Evolutionary conservation across 148 eudicot species (phyloP).

Genomic region (Polygonum aviculare): DNA sequence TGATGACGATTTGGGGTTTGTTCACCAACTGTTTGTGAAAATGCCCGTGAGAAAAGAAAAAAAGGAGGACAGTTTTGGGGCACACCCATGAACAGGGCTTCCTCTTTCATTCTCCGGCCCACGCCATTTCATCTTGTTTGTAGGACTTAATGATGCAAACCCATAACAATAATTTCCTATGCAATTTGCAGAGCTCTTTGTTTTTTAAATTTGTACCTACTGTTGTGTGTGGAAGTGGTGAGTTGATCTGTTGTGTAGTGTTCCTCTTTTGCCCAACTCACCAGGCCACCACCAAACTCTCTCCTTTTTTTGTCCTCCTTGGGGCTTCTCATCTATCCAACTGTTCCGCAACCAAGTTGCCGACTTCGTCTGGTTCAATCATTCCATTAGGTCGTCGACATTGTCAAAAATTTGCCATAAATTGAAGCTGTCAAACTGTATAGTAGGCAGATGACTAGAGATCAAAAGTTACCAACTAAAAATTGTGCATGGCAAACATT

Average conservation of each 20-base stretch:
- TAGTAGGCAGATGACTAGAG: too few species aligned
- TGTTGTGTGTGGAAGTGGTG: neutral
- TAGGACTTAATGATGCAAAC: neutral
- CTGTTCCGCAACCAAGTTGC: neutral
- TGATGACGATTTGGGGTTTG: neutral
- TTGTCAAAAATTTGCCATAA: too few species aligned
- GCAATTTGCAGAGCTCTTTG: neutral
- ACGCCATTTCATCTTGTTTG: neutral
- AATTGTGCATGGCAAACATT: too few species aligned
- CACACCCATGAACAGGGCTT: neutral
- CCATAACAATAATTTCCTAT: neutral
- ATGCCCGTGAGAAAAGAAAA: slow-evolving; percentile 3
- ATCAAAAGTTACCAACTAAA: too few species aligned
- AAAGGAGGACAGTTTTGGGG: neutral
- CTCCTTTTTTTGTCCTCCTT: neutral
- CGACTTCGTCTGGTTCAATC: neutral
- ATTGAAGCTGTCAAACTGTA: too few species aligned
- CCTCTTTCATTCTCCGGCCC: neutral
- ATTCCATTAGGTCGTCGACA: neutral
- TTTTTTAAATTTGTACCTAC: neutral
- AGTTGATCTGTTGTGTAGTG: neutral
- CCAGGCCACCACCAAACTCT: slow-evolving; percentile 1
- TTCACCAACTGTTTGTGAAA: slow-evolving; percentile 6
- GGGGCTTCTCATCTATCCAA: neutral
- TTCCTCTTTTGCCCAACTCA: neutral